phyloP scores from a whole-genome alignment of 2,329 filamentous ascomycete species.

The Phialophora macrospora region DNA sequence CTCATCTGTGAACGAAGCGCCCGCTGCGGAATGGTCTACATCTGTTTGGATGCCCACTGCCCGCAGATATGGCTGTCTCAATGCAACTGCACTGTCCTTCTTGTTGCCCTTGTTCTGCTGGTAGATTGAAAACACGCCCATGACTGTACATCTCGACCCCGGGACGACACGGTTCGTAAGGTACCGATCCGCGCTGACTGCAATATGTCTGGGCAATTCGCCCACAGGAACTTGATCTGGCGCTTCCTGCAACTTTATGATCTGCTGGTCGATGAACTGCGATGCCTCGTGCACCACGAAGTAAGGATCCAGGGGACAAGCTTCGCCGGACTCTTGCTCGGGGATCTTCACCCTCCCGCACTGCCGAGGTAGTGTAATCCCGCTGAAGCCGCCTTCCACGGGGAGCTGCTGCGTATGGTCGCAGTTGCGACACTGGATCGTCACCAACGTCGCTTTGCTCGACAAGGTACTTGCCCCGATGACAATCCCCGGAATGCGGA shows the following conservation, averaged over 20 bases:
- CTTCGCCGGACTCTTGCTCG: conserved; percentile 69
- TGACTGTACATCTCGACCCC: conserved; percentile 90
- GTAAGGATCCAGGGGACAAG: conserved; percentile 92
- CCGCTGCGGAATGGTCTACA: conserved; percentile 85
- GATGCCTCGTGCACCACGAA: conserved; percentile 94
- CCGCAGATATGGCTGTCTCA: conserved; percentile 90
- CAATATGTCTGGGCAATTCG: conserved; percentile 90
- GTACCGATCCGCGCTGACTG: conserved; percentile 95
- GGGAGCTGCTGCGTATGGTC: conserved; percentile 71
- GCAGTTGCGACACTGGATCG: conserved; percentile 88
- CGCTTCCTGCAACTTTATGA: conserved; percentile 96
- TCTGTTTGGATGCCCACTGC: conserved; percentile 92
- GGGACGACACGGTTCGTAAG: conserved; percentile 94
- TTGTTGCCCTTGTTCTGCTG: conserved; percentile 82
- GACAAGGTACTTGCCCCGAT: conserved; percentile 97
- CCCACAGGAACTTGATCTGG: conserved; percentile 97
- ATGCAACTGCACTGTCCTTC: conserved; percentile 82
- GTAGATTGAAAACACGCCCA: conserved; percentile 98
- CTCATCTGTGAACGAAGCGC: conserved; percentile 85
- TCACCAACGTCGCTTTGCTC: conserved; percentile 86
- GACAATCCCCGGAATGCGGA: conserved; percentile 94
- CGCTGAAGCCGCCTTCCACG: conserved; percentile 83
- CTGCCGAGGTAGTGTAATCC: conserved; percentile 78
- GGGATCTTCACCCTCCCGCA: conserved; percentile 67
- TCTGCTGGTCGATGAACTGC: conserved; percentile 94